Evolutionary conservation across 345 rosid species (phyloP).

Genomic region (Hevea brasiliensis): DNA sequence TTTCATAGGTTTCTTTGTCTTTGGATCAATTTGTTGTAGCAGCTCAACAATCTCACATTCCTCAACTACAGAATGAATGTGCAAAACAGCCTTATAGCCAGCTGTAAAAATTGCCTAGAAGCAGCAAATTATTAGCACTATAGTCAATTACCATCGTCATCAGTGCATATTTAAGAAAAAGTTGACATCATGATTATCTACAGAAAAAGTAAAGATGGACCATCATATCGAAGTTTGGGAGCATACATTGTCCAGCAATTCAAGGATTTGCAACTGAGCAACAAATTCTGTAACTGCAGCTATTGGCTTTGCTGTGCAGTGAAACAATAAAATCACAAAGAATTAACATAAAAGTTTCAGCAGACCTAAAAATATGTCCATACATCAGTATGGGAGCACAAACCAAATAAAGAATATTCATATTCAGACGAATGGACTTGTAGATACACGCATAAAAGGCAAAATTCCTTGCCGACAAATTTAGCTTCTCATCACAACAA

Average conservation of each 20-base stretch:
- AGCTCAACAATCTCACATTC: conserved; percentile 92
- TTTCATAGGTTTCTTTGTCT: conserved; percentile 82
- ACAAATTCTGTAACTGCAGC: conserved; percentile 71
- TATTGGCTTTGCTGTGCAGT: conserved; percentile 69
- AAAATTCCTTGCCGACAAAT: not conserved
- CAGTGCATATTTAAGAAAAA: not conserved
- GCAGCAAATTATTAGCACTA: not conserved
- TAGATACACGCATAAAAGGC: not conserved
- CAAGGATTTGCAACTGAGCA: conserved; percentile 89
- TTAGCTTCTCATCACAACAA: not conserved
- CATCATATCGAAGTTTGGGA: not conserved
- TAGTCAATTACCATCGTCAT: not conserved
- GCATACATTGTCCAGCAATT: conserved; percentile 82
- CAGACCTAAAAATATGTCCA: too few species aligned
- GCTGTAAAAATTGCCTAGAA: conserved; percentile 92
- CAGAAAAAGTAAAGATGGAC: not conserved
- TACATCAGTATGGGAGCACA: not conserved
- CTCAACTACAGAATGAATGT: conserved; percentile 89
- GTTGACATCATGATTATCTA: not conserved
- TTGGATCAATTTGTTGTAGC: conserved; percentile 76
- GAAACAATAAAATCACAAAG: conserved; percentile 7
- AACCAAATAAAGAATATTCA: not conserved
- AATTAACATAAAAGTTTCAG: not conserved
- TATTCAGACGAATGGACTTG: not conserved
- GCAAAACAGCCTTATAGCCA: conserved; percentile 94